Base-by-base conservation (phyloP, 2,329 filamentous ascomycete species). In the Ceratocystis smalleyi region DNA sequence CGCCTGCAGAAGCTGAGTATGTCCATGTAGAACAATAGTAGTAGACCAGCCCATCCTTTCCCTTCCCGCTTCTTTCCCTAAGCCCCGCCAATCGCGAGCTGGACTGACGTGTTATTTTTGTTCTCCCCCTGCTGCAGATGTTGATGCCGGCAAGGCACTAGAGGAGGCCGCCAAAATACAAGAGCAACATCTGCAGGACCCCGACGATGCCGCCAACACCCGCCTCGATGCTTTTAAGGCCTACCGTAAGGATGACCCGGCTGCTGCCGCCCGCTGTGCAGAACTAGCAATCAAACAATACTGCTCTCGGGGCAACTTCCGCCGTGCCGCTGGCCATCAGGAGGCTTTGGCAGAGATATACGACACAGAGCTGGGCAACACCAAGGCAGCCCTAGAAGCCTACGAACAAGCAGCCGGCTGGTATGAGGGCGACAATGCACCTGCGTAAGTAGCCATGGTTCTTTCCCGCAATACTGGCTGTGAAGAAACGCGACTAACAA, bases 161-260 rank as follows among this genome's bases (percentile, higher is more conserved):
- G 90, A 96, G 74, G 83, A 86, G 74, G 90, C 90, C 12, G 92
- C 91, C n/a, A 75, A 81, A 54, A 85, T 97, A 66, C 89, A 95
- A 74, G 82, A 78, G 61, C 81, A 85, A 69, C 86, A 91, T 70
- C 82, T 97, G 61, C 95, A 91, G 72, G 91, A 97, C 72, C 89
- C 88, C 51, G 89, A 95, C 73, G 94, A 97, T 73, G 90, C 91
- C 59, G 91, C 92, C 68, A 95, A 95, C 75, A 87, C 87, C 59
- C 78, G 91, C 67, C 83, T 87, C 71, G 91, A 97, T 74, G 94
- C 94, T 62, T 97, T 91, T 82, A 96, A 97, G 79, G 87, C 90
- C 67, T 97, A 96, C 77, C 83, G 87, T 71, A 95, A 91, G 76
- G 85, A 88, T 63, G 85, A 89, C 70, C 91, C 91, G 22, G 81